Base-by-base conservation (phyloP, 495 filamentous ascomycete species). In the Aspergillus cavernicola region DNA sequence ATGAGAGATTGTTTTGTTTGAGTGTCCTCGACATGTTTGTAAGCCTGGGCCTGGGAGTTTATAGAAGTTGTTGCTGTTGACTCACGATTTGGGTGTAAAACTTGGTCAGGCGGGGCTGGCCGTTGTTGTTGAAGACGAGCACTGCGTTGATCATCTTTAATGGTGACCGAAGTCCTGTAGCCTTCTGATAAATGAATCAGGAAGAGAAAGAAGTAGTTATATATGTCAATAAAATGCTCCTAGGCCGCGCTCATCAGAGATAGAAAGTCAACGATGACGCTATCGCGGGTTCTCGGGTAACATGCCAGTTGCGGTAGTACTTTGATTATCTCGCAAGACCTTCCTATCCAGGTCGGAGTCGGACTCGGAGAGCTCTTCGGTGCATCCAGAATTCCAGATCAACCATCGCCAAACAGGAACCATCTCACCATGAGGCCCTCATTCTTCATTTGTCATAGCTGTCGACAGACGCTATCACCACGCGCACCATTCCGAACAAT, bases 11-110 rank as follows among this genome's bases (percentile, higher is more conserved):
- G 95, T 69, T 97, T 92, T 20, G 96, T 90, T 69, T 85, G 85
- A 13, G 91, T 96, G 64, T 96, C 91, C 91, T 96, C 6, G 20
- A 24, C n/a, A 10, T 39, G 22, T 8, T 53, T 22, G 59, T 55
- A 41, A 53, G 28, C n/a, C 45, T 49, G 19, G 6, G 8, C 38
- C 24, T 1, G 19, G 11, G 18, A 16, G 11, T 10, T 18, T 37
- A 12, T 11, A 6, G 24, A 45, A 12, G 31, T 28, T n/a, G 24
- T 22, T 10, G 37, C 54, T 48, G 28, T 32, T 38, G 39, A 67
- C 79, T 41, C 70, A 97, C 93, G 44, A 99, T 86, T 65, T 97
- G 92, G 11, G 93, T 96, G 70, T 99, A 99, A 79, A 99, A 99
- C 64, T 97, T 97, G 54, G 92, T 97, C 53, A 99, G 81, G 28